Evolutionary conservation across 2,329 filamentous ascomycete genomes (phyloP), one percentile per base, ranked within the genome.

Genomic region (Nigrospora oryzae): DNA sequence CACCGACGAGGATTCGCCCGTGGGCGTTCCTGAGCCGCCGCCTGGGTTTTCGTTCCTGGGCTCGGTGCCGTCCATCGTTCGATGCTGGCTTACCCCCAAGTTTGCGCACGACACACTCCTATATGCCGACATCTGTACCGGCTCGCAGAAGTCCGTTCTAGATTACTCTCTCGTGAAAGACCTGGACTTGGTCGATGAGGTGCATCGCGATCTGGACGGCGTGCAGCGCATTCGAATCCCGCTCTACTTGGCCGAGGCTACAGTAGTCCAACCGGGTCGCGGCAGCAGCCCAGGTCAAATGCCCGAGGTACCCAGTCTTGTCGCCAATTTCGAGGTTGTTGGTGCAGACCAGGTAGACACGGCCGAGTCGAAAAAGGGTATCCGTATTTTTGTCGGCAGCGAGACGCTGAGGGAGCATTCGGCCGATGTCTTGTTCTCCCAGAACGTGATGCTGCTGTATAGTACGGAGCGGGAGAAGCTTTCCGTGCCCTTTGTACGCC

Each of bases 41-140:
- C 88, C 89, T 33, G 88, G 89, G 10, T 74, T 96, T 47, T 89
- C 89, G 60, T 77, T 95, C 43, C 73, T 96, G 14, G 89, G 91
- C 12, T 85, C 90, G 7, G 89, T 95, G 6, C 93, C 93, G 6
- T 88, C 89, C 30, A 95, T 98, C 53, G 87, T 97, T 46, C 84
- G 93, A 49, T 98, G 93, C 69, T 97, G 93, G 90, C 73, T 97
- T 54, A 91, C 87, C 23, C 85, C 83, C 33, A 84, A 88, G 56
- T 97, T 95, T 66, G 91, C 89, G 13, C 91, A 95, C 60, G 83
- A 86, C 52, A 85, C 89, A 11, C 75, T 97, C 14, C 73, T 96
- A 5, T 97, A 97, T 60, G 93, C 90, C 33, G 90, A 89, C 32
- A 74, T 97, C 3, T 97, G 93, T 63, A 91, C 88, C 2, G 93